phyloP scores from a whole-genome alignment of 2,329 filamentous ascomycete species.

The Hypocrella siamensis region DNA sequence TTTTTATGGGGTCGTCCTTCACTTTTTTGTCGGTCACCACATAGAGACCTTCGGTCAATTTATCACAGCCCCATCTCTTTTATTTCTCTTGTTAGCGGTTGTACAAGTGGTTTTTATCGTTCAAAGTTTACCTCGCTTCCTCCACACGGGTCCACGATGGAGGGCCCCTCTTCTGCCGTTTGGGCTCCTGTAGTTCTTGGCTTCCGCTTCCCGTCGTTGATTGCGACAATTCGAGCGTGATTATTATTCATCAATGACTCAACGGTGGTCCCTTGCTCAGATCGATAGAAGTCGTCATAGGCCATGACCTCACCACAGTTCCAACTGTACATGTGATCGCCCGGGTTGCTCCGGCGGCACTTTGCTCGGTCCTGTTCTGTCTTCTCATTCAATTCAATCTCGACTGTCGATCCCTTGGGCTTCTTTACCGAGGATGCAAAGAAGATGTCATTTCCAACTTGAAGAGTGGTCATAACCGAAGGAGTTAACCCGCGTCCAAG shows the following conservation, averaged over 20 bases:
- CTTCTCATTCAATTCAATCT: no score
- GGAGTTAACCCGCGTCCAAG: background rate
- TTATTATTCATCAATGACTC: background rate
- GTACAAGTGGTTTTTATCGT: background rate
- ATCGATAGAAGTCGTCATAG: background rate
- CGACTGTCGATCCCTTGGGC: background rate
- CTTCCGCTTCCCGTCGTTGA: background rate
- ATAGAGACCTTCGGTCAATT: no score
- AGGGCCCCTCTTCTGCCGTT: background rate
- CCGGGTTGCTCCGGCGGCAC: background rate
- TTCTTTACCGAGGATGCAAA: background rate
- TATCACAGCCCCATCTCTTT: background rate
- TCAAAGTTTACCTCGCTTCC: no score
- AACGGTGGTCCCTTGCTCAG: background rate
- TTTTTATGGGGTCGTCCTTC: no score
- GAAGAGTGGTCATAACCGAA: background rate
- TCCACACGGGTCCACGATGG: background rate
- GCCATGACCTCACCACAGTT: background rate
- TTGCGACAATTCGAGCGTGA: background rate
- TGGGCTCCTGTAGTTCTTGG: no score
- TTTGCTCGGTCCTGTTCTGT: no score
- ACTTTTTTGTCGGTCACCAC: no score
- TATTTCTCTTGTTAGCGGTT: background rate
- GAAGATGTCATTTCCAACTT: background rate
- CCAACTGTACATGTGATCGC: background rate